phyloP scores from a whole-genome alignment of 768 basidiomycete species.

The Termitomyces sp. region DNA sequence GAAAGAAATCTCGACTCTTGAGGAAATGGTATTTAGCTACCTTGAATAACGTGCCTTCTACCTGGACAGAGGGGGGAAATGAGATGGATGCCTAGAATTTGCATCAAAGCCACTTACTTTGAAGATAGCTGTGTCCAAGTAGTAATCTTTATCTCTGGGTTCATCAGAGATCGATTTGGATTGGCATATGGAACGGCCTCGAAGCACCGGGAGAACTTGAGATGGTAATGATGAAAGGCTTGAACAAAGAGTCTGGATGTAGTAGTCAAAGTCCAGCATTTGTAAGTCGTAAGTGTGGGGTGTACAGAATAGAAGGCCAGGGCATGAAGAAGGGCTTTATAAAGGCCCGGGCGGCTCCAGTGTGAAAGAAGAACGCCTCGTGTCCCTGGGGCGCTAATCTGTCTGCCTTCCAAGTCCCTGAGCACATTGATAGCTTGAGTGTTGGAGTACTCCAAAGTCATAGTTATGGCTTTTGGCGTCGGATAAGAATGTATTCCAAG shows the following conservation, averaged over 20 bases:
- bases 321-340: background rate
- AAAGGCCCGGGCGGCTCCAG: background rate
- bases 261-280: background rate
- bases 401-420: background rate
- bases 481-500: background rate
- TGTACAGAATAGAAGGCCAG: no score
- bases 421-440: no score
- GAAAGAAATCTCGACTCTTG: background rate
- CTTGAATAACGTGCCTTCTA: conserved; percentile 2
- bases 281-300: background rate
- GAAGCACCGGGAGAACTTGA: background rate
- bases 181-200: no score
- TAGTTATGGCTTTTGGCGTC: no score
- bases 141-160: background rate
- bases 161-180: background rate
- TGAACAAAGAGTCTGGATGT: no score
- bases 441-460: background rate
- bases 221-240: background rate
- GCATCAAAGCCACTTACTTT: background rate
- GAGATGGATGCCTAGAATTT: background rate
- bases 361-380: background rate
- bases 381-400: background rate
- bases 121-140: background rate
- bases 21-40: conserved; percentile 2
- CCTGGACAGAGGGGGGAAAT: background rate